Evolutionary conservation across 306 rosid genomes (phyloP).

Genomic region (Cucurbita ficifolia): DNA sequence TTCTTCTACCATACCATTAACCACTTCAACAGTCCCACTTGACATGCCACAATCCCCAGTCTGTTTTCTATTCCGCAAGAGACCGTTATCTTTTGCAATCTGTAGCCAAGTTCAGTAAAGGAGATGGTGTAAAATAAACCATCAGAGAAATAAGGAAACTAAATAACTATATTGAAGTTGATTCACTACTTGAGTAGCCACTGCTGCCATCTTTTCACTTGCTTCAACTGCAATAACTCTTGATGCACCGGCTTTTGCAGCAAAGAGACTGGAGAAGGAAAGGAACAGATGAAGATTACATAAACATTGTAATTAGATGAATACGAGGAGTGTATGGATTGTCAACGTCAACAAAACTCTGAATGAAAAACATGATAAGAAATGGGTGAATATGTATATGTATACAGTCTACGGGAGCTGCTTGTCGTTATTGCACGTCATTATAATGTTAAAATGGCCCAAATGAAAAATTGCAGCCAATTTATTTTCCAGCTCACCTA

Average conservation of each 20-base stretch:
- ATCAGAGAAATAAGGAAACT: not conserved
- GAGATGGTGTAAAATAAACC: not conserved
- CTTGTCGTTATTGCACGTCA: not conserved
- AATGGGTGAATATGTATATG: not conserved
- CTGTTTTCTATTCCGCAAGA: constrained; percentile 23
- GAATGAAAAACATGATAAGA: not conserved
- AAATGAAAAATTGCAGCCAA: not conserved
- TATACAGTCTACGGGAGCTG: not conserved
- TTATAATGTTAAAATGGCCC: not conserved
- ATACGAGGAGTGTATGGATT: not conserved
- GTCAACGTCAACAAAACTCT: not conserved
- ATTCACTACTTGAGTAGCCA: constrained; percentile 56
- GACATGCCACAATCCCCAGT: constrained; percentile 17
- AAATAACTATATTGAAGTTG: not conserved
- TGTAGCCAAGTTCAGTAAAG: constrained; percentile 15
- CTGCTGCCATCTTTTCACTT: constrained; percentile 85
- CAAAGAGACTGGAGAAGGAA: constrained; percentile 43
- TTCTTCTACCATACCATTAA: constrained; percentile 71
- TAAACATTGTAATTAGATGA: not conserved
- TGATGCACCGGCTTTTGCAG: constrained; percentile 79
- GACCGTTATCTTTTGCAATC: constrained; percentile 65
- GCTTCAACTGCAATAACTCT: constrained; percentile 91
- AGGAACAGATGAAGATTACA: not conserved
- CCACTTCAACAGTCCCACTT: constrained; percentile 56
- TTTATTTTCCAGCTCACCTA: constrained; percentile 38